Base-by-base conservation (phyloP, 805 yeast genomes). In the Clavispora santaluciae region DNA sequence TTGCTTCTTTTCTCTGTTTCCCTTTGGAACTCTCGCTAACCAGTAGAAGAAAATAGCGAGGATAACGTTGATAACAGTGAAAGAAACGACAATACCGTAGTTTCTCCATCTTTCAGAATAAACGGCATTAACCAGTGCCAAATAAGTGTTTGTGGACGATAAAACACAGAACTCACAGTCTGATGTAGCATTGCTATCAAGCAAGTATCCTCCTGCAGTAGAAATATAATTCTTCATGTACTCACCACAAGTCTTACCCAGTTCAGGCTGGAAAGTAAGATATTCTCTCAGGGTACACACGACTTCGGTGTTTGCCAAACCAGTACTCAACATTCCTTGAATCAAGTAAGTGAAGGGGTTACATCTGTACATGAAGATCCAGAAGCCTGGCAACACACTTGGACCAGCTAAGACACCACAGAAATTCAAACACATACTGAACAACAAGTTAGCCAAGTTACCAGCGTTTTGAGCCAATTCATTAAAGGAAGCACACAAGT, bases 321-420 rank as follows among this genome's bases (percentile, higher is more conserved):
- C 91, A 12, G 45, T 42, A 46, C 47, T 42, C 48, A 51, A 48
- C 54, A 51, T 45, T 11, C 41, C 50, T 22, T 45, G 51, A 4
- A 51, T 37, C 58, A 82, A 76, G 56, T 86, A 86, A 1, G 91
- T 83, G 61, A 75, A 74, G 8, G 85, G 95, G 20, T 86, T 81
- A 16, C 70, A 72, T 50, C 83, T 75, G 75, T 84, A 81, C 89
- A 86, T 83, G 59, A 83, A 86, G 35, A 76, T 79, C 95, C 95
- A 86, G 68, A 86, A 86, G 1, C 86, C 80, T 10, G 95, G 93
- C 81, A 85, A 74, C 39, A 70, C 48, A 18, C 35, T 26, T 4
- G 77, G 95, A 6, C 46, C 44, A 12, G 76, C 79, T 65, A 86
- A 66, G 33, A 83, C 86, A 72, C 95, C 95, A 72, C 88, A 83